Percentiles rank a stretch among this genome's conserved stretches.
Conservation (phyloP, 2,329 filamentous ascomycete species). For the Microsporum audouinii region DNA sequence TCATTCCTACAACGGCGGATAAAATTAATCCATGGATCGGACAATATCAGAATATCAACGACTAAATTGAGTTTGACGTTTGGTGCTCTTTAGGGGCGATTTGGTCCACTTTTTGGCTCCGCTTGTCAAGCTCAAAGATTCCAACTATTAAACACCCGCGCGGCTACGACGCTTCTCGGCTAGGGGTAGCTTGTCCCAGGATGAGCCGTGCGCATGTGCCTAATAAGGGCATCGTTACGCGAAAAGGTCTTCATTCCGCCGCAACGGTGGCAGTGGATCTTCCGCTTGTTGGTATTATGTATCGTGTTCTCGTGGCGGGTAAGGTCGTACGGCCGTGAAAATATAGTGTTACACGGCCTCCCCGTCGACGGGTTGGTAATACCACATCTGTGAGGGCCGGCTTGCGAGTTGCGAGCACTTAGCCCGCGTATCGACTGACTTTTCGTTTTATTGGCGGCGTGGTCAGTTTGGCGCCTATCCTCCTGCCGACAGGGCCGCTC, state of each 20-base stretch:
- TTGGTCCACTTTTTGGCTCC: too few species aligned
- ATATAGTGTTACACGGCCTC: constrained; percentile 87
- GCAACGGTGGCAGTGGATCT: constrained; percentile 84
- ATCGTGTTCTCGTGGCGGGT: constrained; percentile 96
- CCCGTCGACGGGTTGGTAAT: constrained; percentile 89
- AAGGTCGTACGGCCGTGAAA: constrained; percentile 90
- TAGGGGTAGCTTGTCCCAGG: constrained; percentile 33
- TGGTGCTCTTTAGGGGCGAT: too few species aligned
- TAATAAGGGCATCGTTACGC: constrained; percentile 81
- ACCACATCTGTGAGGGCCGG: constrained; percentile 85
- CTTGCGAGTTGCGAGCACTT: constrained; percentile 65
- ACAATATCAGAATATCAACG: too few species aligned
- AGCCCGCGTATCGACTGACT: constrained; percentile 43
- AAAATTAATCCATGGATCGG: too few species aligned
- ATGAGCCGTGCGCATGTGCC: constrained; percentile 90
- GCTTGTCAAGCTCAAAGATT: too few species aligned
- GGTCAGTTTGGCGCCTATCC: constrained; percentile 88
- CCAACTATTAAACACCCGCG: too few species aligned
- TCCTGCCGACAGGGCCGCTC: constrained; percentile 77
- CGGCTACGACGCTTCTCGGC: too few species aligned
- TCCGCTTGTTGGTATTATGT: constrained; percentile 87
- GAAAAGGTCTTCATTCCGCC: constrained; percentile 97
- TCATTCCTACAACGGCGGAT: too few species aligned
- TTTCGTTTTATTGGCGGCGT: constrained; percentile 23
- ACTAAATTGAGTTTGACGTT: too few species aligned